Base-by-base conservation (phyloP, 164 flowering plant genomes). In the Stephania japonica region DNA sequence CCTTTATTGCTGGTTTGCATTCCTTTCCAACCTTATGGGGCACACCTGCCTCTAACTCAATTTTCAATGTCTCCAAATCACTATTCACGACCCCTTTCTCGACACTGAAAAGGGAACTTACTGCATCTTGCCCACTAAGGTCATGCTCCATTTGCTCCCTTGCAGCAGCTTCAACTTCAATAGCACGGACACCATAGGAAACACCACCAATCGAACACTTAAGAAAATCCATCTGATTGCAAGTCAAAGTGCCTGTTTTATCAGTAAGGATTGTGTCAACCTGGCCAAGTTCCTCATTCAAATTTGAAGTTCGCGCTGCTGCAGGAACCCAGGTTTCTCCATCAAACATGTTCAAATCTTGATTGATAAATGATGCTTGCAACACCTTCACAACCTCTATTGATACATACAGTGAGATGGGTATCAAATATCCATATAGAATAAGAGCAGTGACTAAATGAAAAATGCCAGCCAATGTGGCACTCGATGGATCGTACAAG, bases 271-370 rank as follows among this genome's bases (percentile, higher is more conserved):
- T 91, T 9, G 92, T 93, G 73, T 91, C 94, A 23, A 93, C 97
- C 81, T 91, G 97, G n/a, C 98, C 98, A 75, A 93, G 84, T 82
- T 93, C 98, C 85, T 93, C 98, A 73, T 93, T 93, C 79, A 93
- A 84, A 80, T 93, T 93, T 73, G 98, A 94, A 62, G 97, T 94
- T 68, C 97, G 81, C 41, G 98, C 98, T 65, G 81, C 81, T 19
- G 96, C 93, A 72, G 93, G 81, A 78, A 68, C 85, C 65, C 93
- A 91, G 7, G 85, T 82, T 74, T 91, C 96, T 65, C 88, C 96
- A 83, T 91, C 94, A 81, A 86, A 94, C 97, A 94, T 90, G 59
- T 83, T 84, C 56, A 87, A 65, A 80, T 94, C 98, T 65, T 87
- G 83, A 84, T 94, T 87, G 69, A 94, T 94, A 76, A 94, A 88